Base-by-base conservation (phyloP, 106 monocot genomes). In the Dendrobium huoshanense region DNA sequence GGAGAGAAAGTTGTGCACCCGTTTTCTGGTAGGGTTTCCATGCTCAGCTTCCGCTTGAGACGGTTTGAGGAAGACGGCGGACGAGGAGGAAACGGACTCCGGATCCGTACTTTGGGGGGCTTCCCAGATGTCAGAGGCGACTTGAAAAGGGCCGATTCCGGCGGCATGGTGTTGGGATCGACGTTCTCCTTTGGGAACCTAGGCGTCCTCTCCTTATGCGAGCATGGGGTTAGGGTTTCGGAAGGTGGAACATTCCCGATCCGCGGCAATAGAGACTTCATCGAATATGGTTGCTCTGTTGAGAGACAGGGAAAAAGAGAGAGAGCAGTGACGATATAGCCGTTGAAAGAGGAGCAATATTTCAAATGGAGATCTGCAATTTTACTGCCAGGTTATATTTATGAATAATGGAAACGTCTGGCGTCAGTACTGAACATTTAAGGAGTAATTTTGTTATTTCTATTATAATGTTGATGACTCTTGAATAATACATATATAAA, bases 161-260 rank as follows among this genome's bases (percentile, higher is more conserved):
- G 37, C 25, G 78, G 51, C 2, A 73, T 29, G 27, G 75, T n/a
- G 75, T 27, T 78, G 54, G 95, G 95, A 77, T 95, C 92, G 56
- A 92, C 58, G 83, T 95, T 95, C 85, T 95, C 95, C 87, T 95
- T 95, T 48, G 88, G 74, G 41, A 73, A 44, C 61, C 91, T 85
- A 9, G 86, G 82, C 5, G 86, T 37, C 20, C 80, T 55, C 42
- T 47, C 77, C 77, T 83, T 86, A 43, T 85, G 86, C n/a, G 85
- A 82, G 7, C 79, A 81, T 27, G 89, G 85, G 9, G 82, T 67
- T 19, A 76, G 79, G 75, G 83, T 73, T 83, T 90, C 91, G n/a
- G 79, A 67, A 5, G 83, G 47, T 16, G 82, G 55, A 77, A 72
- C 79, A 67, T 81, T 81, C 4, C 80, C 84, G 55, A 33, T 47